Evolutionary conservation across 192 early-diverging fungal species (phyloP), one percentile per base, ranked within the genome.

Genomic region (Funneliformis geosporum): DNA sequence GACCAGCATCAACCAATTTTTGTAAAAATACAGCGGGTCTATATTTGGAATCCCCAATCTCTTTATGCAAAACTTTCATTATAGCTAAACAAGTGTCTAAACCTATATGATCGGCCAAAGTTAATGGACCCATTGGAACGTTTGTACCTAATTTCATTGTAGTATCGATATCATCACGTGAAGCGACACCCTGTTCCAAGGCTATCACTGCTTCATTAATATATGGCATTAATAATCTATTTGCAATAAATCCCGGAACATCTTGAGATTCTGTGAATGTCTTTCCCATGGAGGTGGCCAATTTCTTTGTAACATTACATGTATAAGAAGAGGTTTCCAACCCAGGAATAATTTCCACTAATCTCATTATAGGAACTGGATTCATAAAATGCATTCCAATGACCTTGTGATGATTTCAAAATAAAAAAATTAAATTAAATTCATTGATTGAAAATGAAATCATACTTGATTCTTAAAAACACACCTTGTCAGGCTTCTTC

Each of bases 361-460:
- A 87, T 85, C 95, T 94, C 97, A 99, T 99, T 60, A 98, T 94
- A 7, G 95, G 95, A 10, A 97, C 96, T 5, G 93, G 92, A 86
- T 99, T 99, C 98, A 99, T 99, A 85, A 99, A 99, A 80, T 99
- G 98, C 98, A 99, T 99, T 39, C 98, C 98, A 85, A 99, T 95
- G 55, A 98, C 95, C 85, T 91, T 80, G 33, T 81, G 42, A 25
- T 14, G 40, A n/a, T n/a, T n/a, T n/a, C n/a, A n/a, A n/a, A n/a
- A n/a, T n/a, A n/a, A n/a, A n/a, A n/a, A n/a, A n/a, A n/a, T n/a
- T n/a, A n/a, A n/a, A n/a, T n/a, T n/a, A n/a, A n/a, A n/a, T n/a
- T n/a, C n/a, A n/a, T n/a, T n/a, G n/a, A n/a, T n/a, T n/a, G n/a
- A n/a, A n/a, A n/a, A n/a, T n/a, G n/a, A n/a, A n/a, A n/a, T n/a